Evolutionary conservation across 345 rosid genomes (phyloP), one percentile per base, ranked within the genome.

Genomic region (Linum lewisii): DNA sequence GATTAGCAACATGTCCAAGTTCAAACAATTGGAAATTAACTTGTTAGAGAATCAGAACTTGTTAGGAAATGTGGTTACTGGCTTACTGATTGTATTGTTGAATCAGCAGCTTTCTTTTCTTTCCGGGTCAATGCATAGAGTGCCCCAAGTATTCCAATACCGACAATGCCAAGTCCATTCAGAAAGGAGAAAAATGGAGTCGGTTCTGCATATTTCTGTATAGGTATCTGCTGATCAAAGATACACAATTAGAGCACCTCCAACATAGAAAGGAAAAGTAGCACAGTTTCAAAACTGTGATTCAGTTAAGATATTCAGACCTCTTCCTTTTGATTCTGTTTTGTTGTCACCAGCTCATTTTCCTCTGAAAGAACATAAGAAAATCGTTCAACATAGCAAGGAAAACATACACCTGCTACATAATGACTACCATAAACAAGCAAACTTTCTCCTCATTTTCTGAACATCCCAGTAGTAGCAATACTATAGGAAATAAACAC

Each of bases 61-160:
- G 51, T 60, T 6, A 44, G 21, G 51, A 50, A n/a, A 68, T 55
- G 23, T 63, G 38, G 55, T 49, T 60, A 60, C 54, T 19, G 51
- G 59, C 91, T 81, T 82, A 93, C 99, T 23, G 79, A 82, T 65
- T 87, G 85, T 36, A 93, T 37, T 59, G 83, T 72, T 62, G 75
- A 69, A 42, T 83, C 77, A 21, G 84, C 64, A 52, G 75, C 66
- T 58, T 74, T 66, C 66, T 82, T 77, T 55, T 89, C 95, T 26
- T 85, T 77, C 81, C 15, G 80, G 52, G 78, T 75, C 79, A 88
- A 72, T 23, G 88, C 94, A 73, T 83, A 93, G 34, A 93, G 85
- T 50, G 99, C 82, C 70, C 91, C 95, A 36, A 93, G 95, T 63
- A 84, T 78, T 24, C 86, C 87, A 54, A 79, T 66, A 52, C 89